Evolutionary conservation across 441 rosid genomes (phyloP).

Genomic region (Corymbia calophylla): DNA sequence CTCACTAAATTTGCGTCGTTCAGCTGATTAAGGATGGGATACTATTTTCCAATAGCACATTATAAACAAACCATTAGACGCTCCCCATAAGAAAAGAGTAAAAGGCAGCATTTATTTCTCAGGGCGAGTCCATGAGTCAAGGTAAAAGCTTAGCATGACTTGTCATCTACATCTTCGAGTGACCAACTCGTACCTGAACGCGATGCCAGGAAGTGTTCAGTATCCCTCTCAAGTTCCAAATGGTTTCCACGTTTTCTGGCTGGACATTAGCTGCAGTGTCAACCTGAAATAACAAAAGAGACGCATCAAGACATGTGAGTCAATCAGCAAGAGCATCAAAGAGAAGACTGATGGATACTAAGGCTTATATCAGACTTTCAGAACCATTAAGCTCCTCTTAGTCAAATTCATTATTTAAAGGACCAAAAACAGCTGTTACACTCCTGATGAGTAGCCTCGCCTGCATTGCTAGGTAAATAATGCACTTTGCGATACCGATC

Average conservation of each 20-base stretch:
- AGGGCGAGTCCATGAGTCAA: neutral
- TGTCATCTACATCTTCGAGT: constrained; percentile 51
- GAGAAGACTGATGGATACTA: neutral
- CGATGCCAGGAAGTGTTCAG: constrained; percentile 96
- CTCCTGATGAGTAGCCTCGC: neutral
- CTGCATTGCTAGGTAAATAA: neutral
- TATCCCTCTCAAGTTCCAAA: constrained; percentile 95
- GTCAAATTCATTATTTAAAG: neutral
- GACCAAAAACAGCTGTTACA: neutral
- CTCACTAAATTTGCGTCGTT: neutral
- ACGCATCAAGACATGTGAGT: neutral
- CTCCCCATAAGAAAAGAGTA: neutral
- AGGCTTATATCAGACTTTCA: neutral
- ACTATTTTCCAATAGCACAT: neutral
- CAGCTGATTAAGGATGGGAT: neutral
- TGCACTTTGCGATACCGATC: neutral
- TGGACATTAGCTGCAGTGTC: constrained; percentile 96
- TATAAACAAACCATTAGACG: neutral
- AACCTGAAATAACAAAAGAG: constrained; percentile 35
- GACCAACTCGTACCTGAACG: constrained; percentile 69
- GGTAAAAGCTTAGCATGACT: neutral
- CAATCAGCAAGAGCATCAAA: neutral
- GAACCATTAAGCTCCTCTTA: neutral
- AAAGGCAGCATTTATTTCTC: neutral
- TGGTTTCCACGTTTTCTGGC: constrained; percentile 73